These are phyloP conservation scores for Xerocomellus chrysenteron DNA, from an alignment of 768 basidiomycete genomes.

Conservation along the genomic window DNA sequence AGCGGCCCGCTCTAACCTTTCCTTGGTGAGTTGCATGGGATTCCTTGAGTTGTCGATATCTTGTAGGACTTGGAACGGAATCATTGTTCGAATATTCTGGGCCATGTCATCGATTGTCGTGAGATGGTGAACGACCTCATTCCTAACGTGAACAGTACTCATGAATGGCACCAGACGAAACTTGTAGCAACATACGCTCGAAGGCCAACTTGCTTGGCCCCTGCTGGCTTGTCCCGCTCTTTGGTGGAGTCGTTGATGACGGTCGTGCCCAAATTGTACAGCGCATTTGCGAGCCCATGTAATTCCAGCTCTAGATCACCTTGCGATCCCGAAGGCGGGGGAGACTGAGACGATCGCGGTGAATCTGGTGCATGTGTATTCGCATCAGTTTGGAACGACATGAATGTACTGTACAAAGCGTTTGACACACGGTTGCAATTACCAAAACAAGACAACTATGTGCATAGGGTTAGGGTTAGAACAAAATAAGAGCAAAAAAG, in stretches of 20 bases:
- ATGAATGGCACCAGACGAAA: not conserved
- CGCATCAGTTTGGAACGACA: conserved; percentile 8
- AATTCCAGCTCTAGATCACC: conserved; percentile 78
- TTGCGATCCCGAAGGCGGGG: conserved; percentile 63
- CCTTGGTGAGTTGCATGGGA: conserved; percentile 79
- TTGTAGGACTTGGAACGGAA: conserved; percentile 71
- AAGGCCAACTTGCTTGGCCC: conserved; percentile 73
- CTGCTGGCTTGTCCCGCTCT: conserved; percentile 68
- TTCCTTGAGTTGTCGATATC: conserved; percentile 82
- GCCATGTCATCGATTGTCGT: conserved; percentile 67
- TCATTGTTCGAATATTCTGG: conserved; percentile 56
- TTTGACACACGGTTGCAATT: not conserved
- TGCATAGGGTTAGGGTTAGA: conserved; percentile 35
- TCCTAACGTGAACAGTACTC: conserved; percentile 40
- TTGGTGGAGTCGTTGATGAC: conserved; percentile 82
- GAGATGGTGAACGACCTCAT: conserved; percentile 72
- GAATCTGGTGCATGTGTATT: conserved; percentile 40
- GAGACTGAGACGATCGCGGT: conserved; percentile 72
- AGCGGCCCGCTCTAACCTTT: conserved; percentile 77
- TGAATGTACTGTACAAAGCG: not conserved
- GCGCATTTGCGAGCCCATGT: conserved; percentile 69
- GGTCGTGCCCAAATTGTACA: conserved; percentile 81
- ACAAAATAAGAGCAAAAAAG: conserved; percentile 9
- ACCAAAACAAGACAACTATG: conserved; percentile 2
- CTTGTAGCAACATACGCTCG: conserved; percentile 53